Conservation (phyloP, 352 stramenopile species). For the Ophiocytium majus region DNA sequence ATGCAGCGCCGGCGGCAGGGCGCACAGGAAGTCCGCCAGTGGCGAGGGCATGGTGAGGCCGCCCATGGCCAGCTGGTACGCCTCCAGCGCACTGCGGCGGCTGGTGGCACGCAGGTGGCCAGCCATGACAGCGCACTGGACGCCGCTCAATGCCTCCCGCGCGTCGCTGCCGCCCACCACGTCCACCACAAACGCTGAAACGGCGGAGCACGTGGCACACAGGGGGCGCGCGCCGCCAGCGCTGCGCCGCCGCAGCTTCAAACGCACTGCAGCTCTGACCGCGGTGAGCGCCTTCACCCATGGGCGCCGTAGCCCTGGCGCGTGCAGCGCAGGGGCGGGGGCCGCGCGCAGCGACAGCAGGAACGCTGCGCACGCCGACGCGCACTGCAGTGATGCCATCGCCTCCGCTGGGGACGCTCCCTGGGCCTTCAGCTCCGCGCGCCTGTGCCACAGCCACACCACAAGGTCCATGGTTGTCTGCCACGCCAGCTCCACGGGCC, state of each 20-base stretch:
- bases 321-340: background rate
- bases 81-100: background rate
- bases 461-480: background rate
- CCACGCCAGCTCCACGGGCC: background rate
- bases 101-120: background rate
- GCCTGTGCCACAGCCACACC: background rate
- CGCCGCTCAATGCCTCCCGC: background rate
- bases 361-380: background rate
- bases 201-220: background rate
- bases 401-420: background rate
- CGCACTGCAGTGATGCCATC: background rate
- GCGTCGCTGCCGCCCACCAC: background rate
- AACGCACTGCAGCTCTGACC: background rate
- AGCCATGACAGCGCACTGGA: background rate
- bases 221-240: too few species aligned
- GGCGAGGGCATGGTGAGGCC: slow-evolving; percentile 18
- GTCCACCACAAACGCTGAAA: background rate
- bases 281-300: background rate
- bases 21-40: slow-evolving; percentile 62
- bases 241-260: background rate
- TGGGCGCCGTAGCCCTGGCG: background rate
- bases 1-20: slow-evolving; percentile 64
- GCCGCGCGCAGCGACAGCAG: background rate
- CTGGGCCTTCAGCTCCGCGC: background rate
- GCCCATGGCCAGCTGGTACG: background rate